phyloP scores from a whole-genome alignment of 164 flowering plant genomes.

The Umbellularia californica region DNA sequence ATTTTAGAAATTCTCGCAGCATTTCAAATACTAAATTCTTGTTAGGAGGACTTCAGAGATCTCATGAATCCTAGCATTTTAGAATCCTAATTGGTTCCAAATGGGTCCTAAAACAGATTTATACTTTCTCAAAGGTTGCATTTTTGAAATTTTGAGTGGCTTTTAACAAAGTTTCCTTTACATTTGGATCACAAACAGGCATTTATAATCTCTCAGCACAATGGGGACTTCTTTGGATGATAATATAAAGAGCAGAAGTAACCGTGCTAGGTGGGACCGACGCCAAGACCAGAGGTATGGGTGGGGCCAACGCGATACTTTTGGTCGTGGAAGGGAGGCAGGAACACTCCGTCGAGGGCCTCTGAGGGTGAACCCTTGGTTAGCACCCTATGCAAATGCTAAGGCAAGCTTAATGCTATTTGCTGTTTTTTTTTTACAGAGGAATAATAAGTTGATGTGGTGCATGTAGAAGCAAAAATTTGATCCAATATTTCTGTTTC shows the following conservation, averaged over 20 bases:
- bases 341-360: slow-evolving; percentile 50
- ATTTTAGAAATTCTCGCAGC: too few species aligned
- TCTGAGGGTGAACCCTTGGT: slow-evolving; percentile 59
- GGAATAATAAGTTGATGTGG: slow-evolving; percentile 16
- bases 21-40: too few species aligned
- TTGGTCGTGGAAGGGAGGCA: slow-evolving; percentile 43
- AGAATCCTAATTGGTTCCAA: not conserved
- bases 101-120: too few species aligned
- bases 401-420: slow-evolving; percentile 83
- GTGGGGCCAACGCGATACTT: slow-evolving; percentile 32
- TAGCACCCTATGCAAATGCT: slow-evolving; percentile 56
- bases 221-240: slow-evolving; percentile 89
- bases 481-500: slow-evolving; percentile 25
- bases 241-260: slow-evolving; percentile 53
- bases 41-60: too few species aligned
- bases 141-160: not conserved
- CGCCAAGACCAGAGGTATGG: slow-evolving; percentile 50
- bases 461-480: slow-evolving; percentile 41
- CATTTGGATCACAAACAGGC: not conserved
- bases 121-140: not conserved
- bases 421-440: slow-evolving; percentile 42
- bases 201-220: not conserved
- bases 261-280: slow-evolving; percentile 38
- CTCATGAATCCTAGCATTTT: not conserved
- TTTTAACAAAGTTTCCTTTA: not conserved